Evolutionary conservation across 345 rosid species (phyloP).

Genomic region (Murraya paniculata): DNA sequence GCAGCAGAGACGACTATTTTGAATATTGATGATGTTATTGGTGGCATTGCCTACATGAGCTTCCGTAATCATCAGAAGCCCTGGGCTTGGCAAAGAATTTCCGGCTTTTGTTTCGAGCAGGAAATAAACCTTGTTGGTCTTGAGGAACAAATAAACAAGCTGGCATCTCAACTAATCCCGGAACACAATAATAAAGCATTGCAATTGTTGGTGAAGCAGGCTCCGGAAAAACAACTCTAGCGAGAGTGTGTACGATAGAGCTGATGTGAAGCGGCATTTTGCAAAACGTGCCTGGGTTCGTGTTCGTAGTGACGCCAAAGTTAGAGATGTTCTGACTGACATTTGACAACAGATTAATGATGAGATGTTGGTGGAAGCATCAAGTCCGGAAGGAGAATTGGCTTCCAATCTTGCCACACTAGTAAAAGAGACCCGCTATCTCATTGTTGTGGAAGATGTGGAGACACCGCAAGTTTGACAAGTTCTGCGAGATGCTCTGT

Average conservation of each 20-base stretch:
- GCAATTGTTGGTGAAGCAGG: conserved; percentile 30
- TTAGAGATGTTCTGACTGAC: conserved; percentile 17
- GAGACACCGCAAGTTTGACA: neutral
- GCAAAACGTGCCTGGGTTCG: conserved; percentile 16
- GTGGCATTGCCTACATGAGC: neutral
- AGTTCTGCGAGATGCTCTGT: neutral
- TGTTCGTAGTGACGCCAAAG: conserved; percentile 8
- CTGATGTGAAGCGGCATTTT: conserved; percentile 1
- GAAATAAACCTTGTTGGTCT: conserved; percentile 11
- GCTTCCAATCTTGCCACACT: neutral
- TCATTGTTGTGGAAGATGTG: conserved; percentile 14
- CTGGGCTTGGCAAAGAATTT: neutral
- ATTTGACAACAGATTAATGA: conserved; percentile 14
- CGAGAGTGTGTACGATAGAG: conserved; percentile 15
- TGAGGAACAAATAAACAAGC: neutral
- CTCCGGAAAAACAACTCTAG: conserved; percentile 32
- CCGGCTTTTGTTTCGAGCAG: neutral
- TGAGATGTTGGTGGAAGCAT: conserved; percentile 2
- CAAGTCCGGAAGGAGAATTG: neutral
- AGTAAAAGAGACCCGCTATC: conserved; percentile 15
- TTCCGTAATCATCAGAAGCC: no score
- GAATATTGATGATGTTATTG: neutral
- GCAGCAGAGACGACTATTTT: no score
- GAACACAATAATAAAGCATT: neutral
- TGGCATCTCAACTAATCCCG: neutral